Evolutionary conservation across 208 protist species (phyloP).

Genomic region (Acanthamoeba royreba): DNA sequence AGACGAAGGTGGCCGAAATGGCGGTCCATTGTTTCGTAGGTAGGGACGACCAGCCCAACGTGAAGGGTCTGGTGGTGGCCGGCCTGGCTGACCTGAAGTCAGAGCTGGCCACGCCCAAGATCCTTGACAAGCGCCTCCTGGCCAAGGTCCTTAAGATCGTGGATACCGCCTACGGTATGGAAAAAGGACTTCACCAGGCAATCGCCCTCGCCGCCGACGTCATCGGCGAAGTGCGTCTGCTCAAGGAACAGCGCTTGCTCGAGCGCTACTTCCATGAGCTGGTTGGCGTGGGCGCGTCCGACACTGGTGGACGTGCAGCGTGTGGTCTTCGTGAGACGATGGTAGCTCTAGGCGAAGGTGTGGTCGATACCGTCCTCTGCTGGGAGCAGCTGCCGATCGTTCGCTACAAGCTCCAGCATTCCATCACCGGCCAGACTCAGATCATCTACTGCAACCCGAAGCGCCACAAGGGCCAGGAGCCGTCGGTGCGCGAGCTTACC

Average conservation of each 20-base stretch:
- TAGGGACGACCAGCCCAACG: neutral
- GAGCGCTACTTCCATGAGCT: conserved; percentile 31
- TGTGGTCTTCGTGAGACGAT: conserved; percentile 7
- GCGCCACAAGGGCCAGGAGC: neutral
- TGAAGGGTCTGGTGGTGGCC: conserved; percentile 30
- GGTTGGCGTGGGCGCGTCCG: neutral
- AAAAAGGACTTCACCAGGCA: conserved; percentile 22
- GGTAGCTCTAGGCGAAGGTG: neutral
- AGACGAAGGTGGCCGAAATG: conserved; percentile 26
- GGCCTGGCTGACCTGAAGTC: conserved; percentile 21
- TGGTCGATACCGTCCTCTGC: neutral
- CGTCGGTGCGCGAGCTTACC: neutral
- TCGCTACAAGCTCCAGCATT: neutral
- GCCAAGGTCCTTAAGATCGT: neutral
- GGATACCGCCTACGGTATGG: neutral
- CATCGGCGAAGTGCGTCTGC: neutral
- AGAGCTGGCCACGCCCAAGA: neutral
- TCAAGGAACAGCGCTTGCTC: conserved; percentile 21
- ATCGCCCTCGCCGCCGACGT: neutral
- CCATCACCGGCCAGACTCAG: neutral
- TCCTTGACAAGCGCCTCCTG: neutral
- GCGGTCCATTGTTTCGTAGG: conserved; percentile 4
- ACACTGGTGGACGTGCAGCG: neutral
- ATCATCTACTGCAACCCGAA: neutral
- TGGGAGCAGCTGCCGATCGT: neutral